phyloP scores from a whole-genome alignment of 345 rosid genomes.

The Camelina laxa region DNA sequence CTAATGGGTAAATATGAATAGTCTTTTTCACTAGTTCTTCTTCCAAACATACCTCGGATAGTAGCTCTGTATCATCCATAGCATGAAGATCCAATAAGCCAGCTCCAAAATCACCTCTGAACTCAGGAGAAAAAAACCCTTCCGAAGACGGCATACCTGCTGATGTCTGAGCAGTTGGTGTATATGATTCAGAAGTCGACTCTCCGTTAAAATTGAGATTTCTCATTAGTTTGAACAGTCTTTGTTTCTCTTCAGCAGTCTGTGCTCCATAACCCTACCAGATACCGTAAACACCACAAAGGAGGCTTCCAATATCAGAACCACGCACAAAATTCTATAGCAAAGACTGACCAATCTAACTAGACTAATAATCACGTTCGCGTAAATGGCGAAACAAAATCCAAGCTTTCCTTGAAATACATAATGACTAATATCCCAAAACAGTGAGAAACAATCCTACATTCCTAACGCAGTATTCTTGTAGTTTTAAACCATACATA shows the following conservation, averaged over 20 bases:
- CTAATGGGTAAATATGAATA: slow-evolving; percentile 14
- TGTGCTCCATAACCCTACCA: slow-evolving; percentile 90
- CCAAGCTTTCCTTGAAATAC: not conserved
- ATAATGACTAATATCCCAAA: not conserved
- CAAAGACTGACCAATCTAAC: not conserved
- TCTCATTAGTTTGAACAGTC: slow-evolving; percentile 90
- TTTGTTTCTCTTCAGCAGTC: slow-evolving; percentile 97
- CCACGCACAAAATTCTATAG: not conserved
- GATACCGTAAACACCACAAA: slow-evolving; percentile 35
- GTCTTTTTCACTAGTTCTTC: not conserved
- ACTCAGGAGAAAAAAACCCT: slow-evolving; percentile 82
- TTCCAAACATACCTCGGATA: slow-evolving; percentile 72
- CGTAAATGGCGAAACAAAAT: not conserved
- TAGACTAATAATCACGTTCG: slow-evolving; percentile 17
- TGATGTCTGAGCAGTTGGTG: slow-evolving; percentile 67
- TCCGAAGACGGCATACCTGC: slow-evolving; percentile 69
- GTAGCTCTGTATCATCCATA: slow-evolving; percentile 97
- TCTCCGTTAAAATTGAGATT: slow-evolving; percentile 95
- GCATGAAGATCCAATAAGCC: slow-evolving; percentile 99
- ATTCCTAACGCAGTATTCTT: not conserved
- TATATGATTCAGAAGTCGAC: slow-evolving; percentile 72
- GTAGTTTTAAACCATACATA: not conserved
- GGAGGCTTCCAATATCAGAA: slow-evolving; percentile 6
- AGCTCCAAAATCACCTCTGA: slow-evolving; percentile 98
- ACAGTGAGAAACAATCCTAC: slow-evolving; percentile 13